A percentile compares a stretch with the other conserved stretches of the same genome.
Evolutionary conservation across 768 basidiomycete genomes (phyloP).

Genomic region (Pulveroboletus frians): DNA sequence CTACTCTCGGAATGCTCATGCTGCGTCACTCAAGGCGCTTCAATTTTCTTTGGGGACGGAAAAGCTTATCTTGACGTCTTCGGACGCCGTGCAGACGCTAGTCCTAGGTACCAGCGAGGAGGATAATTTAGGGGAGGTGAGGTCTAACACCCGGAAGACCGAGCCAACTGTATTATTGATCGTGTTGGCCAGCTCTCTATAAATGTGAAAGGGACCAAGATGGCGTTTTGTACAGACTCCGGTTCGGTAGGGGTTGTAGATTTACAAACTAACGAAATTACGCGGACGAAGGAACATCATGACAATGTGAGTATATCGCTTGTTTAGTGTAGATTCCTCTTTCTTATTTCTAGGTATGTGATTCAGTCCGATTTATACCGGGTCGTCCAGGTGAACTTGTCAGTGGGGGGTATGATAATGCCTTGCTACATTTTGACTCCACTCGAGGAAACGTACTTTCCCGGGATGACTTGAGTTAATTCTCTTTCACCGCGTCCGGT

Average conservation of each 20-base stretch:
- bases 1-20: background rate
- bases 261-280: constrained; percentile 42
- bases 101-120: constrained; percentile 46
- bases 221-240: constrained; percentile 69
- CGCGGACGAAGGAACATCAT: constrained; percentile 58
- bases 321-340: background rate
- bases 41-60: constrained; percentile 42
- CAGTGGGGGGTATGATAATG: constrained; percentile 72
- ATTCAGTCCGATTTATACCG: constrained; percentile 65
- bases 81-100: constrained; percentile 46
- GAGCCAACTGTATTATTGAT: constrained; percentile 29
- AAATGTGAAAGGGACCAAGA: constrained; percentile 43
- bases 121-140: constrained; percentile 68
- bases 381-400: constrained; percentile 66
- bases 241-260: constrained; percentile 67
- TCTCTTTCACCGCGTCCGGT: background rate
- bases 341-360: constrained; percentile 52
- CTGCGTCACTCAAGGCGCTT: constrained; percentile 19
- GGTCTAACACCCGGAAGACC: background rate
- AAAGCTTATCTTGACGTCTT: constrained; percentile 49
- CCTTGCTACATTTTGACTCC: constrained; percentile 65
- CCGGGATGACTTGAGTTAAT: constrained; percentile 52
- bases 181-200: constrained; percentile 55
- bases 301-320: constrained; percentile 45
- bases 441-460: constrained; percentile 53